A percentile compares a stretch with the other conserved stretches of the same genome.
These are phyloP conservation scores for Starmerella floricola DNA, from an alignment of 805 yeast genomes.

Conservation along the genomic window DNA sequence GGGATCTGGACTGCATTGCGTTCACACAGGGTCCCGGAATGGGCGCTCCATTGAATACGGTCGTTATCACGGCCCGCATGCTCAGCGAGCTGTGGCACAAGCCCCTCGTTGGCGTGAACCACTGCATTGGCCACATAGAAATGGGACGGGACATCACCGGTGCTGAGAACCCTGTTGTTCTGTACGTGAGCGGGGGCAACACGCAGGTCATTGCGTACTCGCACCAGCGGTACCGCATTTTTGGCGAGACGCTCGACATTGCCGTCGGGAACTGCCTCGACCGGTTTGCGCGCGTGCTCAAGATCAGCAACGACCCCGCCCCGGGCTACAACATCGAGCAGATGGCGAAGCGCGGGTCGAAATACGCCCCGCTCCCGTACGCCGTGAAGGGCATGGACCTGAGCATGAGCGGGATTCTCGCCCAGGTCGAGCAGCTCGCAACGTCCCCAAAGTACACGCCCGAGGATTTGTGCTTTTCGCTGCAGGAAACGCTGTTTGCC, in stretches of 20 bases:
- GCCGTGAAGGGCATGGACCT: slow-evolving; percentile 98
- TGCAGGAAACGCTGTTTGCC: slow-evolving; percentile 85
- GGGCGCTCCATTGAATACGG: slow-evolving; percentile 97
- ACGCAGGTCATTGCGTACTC: slow-evolving; percentile 97
- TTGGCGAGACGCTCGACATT: slow-evolving; percentile 96
- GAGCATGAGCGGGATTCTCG: slow-evolving; percentile 91
- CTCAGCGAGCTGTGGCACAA: slow-evolving; percentile 64
- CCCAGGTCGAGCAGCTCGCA: slow-evolving; percentile 70
- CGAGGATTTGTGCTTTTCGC: slow-evolving; percentile 82
- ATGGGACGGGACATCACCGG: slow-evolving; percentile 98
- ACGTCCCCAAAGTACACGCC: slow-evolving; percentile 35
- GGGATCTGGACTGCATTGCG: slow-evolving; percentile 46
- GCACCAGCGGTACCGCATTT: slow-evolving; percentile 85
- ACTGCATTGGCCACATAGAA: slow-evolving; percentile 95
- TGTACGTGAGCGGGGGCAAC: slow-evolving; percentile 96
- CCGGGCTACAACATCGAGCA: slow-evolving; percentile 98
- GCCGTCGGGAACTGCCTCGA: slow-evolving; percentile 97
- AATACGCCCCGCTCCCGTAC: slow-evolving; percentile 69
- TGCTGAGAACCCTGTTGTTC: slow-evolving; percentile 93
- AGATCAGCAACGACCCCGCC: slow-evolving; percentile 83
- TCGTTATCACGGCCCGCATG: slow-evolving; percentile 84
- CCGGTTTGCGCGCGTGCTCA: slow-evolving; percentile 82
- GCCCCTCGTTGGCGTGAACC: slow-evolving; percentile 91
- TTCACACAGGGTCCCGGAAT: slow-evolving; percentile 98
- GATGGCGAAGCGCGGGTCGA: slow-evolving; percentile 53